Evolutionary conservation across 345 rosid species (phyloP).

Genomic region (Populus nigra): DNA sequence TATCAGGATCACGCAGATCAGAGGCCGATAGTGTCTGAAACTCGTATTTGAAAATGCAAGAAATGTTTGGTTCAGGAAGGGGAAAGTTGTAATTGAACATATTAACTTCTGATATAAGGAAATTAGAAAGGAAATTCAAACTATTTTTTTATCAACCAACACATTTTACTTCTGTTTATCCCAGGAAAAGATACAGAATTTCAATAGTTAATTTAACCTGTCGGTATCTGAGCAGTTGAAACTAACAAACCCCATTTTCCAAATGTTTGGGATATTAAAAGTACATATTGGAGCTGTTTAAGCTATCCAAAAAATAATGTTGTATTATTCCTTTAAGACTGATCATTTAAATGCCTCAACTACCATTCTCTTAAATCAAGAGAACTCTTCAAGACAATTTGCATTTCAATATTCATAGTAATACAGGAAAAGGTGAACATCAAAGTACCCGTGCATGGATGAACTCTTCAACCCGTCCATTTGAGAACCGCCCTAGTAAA

Average conservation of each 20-base stretch:
- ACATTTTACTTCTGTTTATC: not conserved
- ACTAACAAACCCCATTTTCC: not conserved
- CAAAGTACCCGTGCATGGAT: constrained; percentile 29
- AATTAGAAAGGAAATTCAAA: not conserved
- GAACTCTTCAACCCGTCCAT: constrained; percentile 36
- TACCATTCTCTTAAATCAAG: not conserved
- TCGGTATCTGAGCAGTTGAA: not conserved
- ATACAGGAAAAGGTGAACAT: not conserved
- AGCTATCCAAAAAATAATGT: too few relatives aligned
- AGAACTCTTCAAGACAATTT: not conserved
- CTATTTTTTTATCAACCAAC: not conserved
- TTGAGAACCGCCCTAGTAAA: constrained; percentile 25
- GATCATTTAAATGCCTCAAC: not conserved
- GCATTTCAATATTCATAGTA: not conserved
- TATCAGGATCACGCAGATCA: constrained; percentile 29
- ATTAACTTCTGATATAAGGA: not conserved
- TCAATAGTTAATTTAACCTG: not conserved
- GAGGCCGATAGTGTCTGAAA: constrained; percentile 29
- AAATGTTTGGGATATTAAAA: not conserved
- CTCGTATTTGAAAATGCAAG: not conserved
- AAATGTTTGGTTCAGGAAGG: not conserved
- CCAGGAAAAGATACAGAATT: not conserved
- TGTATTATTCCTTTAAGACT: not conserved
- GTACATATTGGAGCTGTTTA: not conserved
- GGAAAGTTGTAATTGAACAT: not conserved